Base-by-base conservation (phyloP, 306 rosid genomes). In the Herpetospermum pedunculosum region DNA sequence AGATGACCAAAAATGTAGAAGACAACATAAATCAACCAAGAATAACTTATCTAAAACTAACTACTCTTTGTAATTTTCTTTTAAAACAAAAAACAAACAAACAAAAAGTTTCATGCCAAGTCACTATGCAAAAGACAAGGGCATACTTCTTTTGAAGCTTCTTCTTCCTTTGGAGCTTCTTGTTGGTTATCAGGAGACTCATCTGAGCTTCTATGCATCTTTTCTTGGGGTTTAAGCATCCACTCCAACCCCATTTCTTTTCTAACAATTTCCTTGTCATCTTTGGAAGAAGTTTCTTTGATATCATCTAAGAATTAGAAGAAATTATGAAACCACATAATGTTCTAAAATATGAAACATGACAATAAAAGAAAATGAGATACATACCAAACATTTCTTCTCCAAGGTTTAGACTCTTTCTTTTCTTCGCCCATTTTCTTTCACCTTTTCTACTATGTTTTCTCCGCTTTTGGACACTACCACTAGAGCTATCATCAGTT, bases 201-300 rank as follows among this genome's bases (percentile, higher is more conserved):
- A 10, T 48, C 73, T 28, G 88, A 82, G 65, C 62, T 40, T 67
- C 57, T 73, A 15, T 75, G 81, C 28, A n/a, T 72, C 77, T 78
- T 84, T 73, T 77, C 89, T 76, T 78, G 89, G 76, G 96, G 81
- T 82, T 88, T 82, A 72, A 91, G 96, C 98, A 91, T 94, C 98
- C 98, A 94, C 75, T 94, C 92, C 80, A 91, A 80, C 54, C 98
- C 98, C 85, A 88, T 83, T 82, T 86, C 94, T 78, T 84, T 91
- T 81, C 97, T 91, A 2, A 47, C 90, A 76, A 81, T 82, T 60
- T 92, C 96, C 78, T 38, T 81, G 65, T 84, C 85, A 63, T 77
- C 80, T 26, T 63, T 43, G 32, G 87, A 55, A 59, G 75, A 35
- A 37, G 73, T 28, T 70, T 50, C 79, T 59, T 18, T 37, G 30